Evolutionary conservation across 495 filamentous ascomycete species (phyloP), one percentile per base, ranked within the genome.

Genomic region (Patellaria atrata): DNA sequence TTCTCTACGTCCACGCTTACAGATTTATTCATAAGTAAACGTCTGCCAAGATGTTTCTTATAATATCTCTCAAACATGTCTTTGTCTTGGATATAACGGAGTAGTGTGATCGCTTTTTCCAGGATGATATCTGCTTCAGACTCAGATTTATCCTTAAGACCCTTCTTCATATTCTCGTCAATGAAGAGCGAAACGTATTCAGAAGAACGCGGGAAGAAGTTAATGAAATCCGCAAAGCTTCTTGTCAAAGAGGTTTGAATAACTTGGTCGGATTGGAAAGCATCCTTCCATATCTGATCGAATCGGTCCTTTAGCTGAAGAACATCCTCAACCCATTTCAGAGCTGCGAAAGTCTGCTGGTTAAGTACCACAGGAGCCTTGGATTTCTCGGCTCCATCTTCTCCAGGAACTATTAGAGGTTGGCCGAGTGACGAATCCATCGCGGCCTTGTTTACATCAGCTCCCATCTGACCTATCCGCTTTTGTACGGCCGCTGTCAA

Each of bases 51-150:
- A 60, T 99, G 89, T 53, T 93, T 96, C 62, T 96, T 94, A 61
- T 96, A 96, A 58, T 99, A 96, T 2, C 80, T 67, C 55, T 99
- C 91, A 39, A 96, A 99, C 45, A 93, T 72, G 54, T 96, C 91
- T 57, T 93, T 87, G 44, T 94, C 87, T 20, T 71, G 66, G 25
- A 99, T 65, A 34, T 93, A 93, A 19, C 83, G 73, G 20, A 99
- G 59, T 3, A 96, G 65, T 0, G 71, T 75, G 39, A 93, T 87
- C 9, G 86, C 85, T 49, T 92, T 93, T 32, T 94, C 85, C 4
- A 99, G 64, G 4, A 93, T 69, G 7, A 53, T 47, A 48, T 99
- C 89, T n/a, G 94, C 71, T 47, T 96, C 89, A 9, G 55, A 68
- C 36, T 96, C 89, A 0, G 82, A 87, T 65, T 91, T 93, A 35